Conservation (phyloP, 2,329 filamentous ascomycete genomes). For the Paraphaeosphaeria minitans region DNA sequence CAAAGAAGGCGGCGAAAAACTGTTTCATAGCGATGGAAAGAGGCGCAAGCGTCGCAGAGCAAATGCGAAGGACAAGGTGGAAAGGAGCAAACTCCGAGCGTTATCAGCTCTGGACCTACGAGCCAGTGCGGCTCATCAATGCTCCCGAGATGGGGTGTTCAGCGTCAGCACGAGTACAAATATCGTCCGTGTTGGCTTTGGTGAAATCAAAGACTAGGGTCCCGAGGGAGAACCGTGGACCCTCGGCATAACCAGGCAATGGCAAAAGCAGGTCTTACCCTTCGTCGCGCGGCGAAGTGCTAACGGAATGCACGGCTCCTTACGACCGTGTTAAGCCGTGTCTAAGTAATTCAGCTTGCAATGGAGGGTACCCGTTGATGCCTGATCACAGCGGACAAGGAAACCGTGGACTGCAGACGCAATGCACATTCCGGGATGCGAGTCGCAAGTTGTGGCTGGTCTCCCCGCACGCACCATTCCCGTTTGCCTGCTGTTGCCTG, state of each 20-base stretch:
- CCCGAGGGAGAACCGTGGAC: conserved; percentile 3
- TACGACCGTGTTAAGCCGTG: neutral
- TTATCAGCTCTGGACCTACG: neutral
- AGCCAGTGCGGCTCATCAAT: neutral
- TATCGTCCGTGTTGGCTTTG: too few species aligned
- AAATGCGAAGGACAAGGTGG: too few species aligned
- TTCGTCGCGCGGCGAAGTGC: neutral
- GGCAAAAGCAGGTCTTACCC: neutral
- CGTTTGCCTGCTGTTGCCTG: conserved; percentile 9
- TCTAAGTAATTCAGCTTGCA: neutral
- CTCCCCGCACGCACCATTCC: conserved; percentile 1
- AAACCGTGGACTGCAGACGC: neutral
- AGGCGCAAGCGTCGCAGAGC: neutral
- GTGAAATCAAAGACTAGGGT: neutral
- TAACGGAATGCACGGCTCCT: conserved; percentile 7
- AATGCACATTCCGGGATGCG: neutral
- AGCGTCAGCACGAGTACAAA: neutral
- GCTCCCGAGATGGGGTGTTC: neutral
- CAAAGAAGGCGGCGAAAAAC: conserved; percentile 1
- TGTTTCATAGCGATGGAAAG: neutral
- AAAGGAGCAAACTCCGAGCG: neutral
- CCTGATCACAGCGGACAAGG: neutral
- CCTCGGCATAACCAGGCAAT: conserved; percentile 6
- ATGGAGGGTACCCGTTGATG: neutral
- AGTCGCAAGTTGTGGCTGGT: neutral